Evolutionary conservation across 1,284 basidiomycete genomes (phyloP), one percentile per base, ranked within the genome.

Genomic region (Fomitopsis betulina): DNA sequence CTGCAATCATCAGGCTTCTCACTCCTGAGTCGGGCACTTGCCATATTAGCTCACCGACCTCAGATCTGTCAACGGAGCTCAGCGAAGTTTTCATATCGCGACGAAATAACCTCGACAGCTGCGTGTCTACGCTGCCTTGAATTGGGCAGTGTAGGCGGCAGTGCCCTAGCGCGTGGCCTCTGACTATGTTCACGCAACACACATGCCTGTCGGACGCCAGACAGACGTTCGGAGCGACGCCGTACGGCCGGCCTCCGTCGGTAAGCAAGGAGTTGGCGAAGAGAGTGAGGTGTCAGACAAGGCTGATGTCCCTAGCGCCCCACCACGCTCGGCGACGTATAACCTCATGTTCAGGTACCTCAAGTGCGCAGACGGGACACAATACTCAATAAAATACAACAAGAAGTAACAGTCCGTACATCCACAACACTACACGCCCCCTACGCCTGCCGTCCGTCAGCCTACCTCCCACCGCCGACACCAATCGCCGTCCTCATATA

Each of bases 401-500:
- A 51, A 19, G 19, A 63, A 57, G 40, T 59, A 59, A 60, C 61
- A 65, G 40, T 67, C 30, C 61, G 51, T 40, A 51, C 47, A 61
- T 33, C 53, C 52, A 13, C 33, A 23, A 51, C 21, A 49, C 30
- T 32, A 45, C 35, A 37, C 25, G 13, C 35, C 32, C 42, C 53
- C 9, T 13, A 17, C 9, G n/a, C 35, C 35, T 19, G 37, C 54
- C 13, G 32, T 2, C 25, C 10, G 13, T n/a, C 32, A 19, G 57
- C 59, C 75, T 77, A 85, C 65, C 85, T 77, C 60, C 82, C 81
- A 39, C 84, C 81, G 40, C 81, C 85, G 10, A 76, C 74, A 2
- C 86, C 85, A 64, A 89, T 80, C 43, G 81, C 70, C 55, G 83
- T 77, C 62, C 87, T 79, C 72, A 88, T 78, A 67, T 83, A 89